These are phyloP conservation scores for Spergularia marina DNA, from an alignment of 148 eudicot species.

Conservation along the genomic window DNA sequence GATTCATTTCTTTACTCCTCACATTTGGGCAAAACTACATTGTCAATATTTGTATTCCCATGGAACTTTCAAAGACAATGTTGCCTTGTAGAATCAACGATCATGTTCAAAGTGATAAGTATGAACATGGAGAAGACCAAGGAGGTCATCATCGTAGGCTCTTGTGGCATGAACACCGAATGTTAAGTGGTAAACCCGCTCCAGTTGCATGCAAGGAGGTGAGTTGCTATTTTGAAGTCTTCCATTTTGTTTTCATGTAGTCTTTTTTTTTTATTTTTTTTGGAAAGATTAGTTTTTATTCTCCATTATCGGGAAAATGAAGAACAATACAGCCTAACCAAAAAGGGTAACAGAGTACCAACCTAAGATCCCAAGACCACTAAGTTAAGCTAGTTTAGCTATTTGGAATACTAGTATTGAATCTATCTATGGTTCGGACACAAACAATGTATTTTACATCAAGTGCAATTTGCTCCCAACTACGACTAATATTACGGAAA, in stretches of 20 bases:
- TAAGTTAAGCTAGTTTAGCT: no score
- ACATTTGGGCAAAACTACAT: constrained; percentile 80
- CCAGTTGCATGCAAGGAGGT: constrained; percentile 43
- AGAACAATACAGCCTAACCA: no score
- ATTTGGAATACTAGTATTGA: no score
- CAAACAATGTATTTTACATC: no score
- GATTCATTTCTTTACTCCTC: constrained; percentile 79
- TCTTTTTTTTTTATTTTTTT: no score
- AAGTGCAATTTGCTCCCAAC: no score
- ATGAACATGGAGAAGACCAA: background rate
- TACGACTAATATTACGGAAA: no score
- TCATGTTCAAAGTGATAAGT: background rate
- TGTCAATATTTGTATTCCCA: constrained; percentile 53
- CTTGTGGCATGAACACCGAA: constrained; percentile 62
- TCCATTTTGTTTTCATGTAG: background rate
- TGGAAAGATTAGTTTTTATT: no score
- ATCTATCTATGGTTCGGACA: no score
- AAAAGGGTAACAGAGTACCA: no score
- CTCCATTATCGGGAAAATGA: no score
- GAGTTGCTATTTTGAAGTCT: background rate
- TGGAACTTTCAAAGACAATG: constrained; percentile 46
- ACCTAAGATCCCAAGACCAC: no score
- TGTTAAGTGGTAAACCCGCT: constrained; percentile 37
- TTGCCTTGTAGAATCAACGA: constrained; percentile 51
- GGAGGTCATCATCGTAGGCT: constrained; percentile 59